Percentiles rank a stretch among this genome's conserved stretches.
Conservation (phyloP, 345 rosid species). For the Clausena lansium region DNA sequence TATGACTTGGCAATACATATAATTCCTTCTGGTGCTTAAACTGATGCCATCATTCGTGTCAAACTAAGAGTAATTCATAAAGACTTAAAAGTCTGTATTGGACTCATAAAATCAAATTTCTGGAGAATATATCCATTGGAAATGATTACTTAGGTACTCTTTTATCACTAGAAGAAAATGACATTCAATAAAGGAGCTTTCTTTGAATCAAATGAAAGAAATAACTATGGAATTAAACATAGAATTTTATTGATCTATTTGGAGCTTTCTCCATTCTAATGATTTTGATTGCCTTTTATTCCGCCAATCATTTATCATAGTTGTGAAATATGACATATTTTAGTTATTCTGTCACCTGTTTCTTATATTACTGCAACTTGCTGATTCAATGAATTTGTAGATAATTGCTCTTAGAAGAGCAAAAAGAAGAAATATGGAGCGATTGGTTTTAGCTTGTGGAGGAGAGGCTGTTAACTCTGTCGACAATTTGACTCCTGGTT, state of each 20-base stretch:
- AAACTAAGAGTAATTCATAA: background rate
- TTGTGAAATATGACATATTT: background rate
- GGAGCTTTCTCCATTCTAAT: no score
- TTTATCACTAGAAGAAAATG: background rate
- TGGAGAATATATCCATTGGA: background rate
- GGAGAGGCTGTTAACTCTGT: conserved; percentile 97
- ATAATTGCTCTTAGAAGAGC: conserved; percentile 97
- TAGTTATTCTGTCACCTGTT: background rate
- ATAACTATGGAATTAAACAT: no score
- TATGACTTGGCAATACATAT: background rate
- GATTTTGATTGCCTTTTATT: no score
- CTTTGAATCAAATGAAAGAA: no score
- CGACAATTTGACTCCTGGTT: conserved; percentile 79
- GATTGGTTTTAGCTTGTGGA: conserved; percentile 91
- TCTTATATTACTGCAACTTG: conserved; percentile 1
- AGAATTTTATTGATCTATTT: no score
- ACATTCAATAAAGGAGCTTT: no score
- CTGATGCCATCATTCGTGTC: background rate
- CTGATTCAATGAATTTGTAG: conserved; percentile 35
- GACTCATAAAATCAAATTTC: conserved; percentile 1
- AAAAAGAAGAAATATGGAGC: conserved; percentile 98
- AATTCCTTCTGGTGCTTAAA: background rate
- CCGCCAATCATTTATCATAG: background rate
- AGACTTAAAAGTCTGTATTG: background rate
- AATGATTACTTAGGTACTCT: background rate